A percentile compares a stretch with the other conserved stretches of the same genome.
phyloP scores from a whole-genome alignment of 805 yeast species.

The Ogataea paradorogensis region DNA sequence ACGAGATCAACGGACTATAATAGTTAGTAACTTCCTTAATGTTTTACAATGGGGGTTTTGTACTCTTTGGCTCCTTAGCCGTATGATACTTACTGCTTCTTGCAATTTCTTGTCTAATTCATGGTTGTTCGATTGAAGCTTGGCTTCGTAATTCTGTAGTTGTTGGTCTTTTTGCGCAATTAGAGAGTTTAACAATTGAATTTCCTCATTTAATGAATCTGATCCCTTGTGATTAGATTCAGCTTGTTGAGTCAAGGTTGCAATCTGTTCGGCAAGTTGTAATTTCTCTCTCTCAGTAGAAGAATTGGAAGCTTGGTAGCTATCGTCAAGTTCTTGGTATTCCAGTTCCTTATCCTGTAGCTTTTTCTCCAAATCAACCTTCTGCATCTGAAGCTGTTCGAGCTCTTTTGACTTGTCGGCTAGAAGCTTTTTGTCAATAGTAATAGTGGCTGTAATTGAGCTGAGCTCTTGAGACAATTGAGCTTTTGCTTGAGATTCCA shows the following conservation, averaged over 20 bases:
- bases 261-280: slow-evolving; percentile 19
- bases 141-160: slow-evolving; percentile 31
- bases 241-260: slow-evolving; percentile 17
- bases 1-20: slow-evolving; percentile 21
- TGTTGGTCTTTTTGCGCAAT: slow-evolving; percentile 35
- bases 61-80: slow-evolving; percentile 11
- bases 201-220: slow-evolving; percentile 27
- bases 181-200: slow-evolving; percentile 28
- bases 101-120: slow-evolving; percentile 36
- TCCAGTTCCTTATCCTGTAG: slow-evolving; percentile 9
- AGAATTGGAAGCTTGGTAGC: slow-evolving; percentile 5
- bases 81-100: slow-evolving; percentile 26
- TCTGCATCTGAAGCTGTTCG: slow-evolving; percentile 10
- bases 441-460: slow-evolving; percentile 26
- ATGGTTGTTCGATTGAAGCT: slow-evolving; percentile 29
- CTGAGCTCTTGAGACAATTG: slow-evolving; percentile 37
- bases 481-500: slow-evolving; percentile 42
- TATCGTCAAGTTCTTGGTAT: slow-evolving; percentile 9
- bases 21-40: slow-evolving; percentile 16
- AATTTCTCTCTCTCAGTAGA: slow-evolving; percentile 16
- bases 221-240: slow-evolving; percentile 12
- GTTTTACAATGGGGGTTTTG: slow-evolving; percentile 7
- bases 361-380: slow-evolving; percentile 15
- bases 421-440: slow-evolving; percentile 32
- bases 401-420: slow-evolving; percentile 28